Conservation (phyloP, 2,329 filamentous ascomycete species). For the Periconia sp. region DNA sequence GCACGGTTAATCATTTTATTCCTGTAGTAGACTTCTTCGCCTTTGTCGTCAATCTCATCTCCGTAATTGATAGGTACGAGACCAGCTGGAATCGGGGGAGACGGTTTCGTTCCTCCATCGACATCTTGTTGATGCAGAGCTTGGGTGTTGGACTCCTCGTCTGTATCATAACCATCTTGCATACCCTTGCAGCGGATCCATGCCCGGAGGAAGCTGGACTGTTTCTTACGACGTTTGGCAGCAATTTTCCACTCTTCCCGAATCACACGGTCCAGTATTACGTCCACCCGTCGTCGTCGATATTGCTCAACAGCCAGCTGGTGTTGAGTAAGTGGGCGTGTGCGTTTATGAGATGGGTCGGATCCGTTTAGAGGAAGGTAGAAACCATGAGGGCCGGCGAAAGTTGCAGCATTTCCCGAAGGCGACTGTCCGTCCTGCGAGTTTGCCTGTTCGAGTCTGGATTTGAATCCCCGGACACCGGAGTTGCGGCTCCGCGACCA, state of each 20-base stretch:
- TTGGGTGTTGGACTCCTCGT: slow-evolving; percentile 37
- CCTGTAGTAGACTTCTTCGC: slow-evolving; percentile 71
- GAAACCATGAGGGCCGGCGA: slow-evolving; percentile 56
- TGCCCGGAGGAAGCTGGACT: slow-evolving; percentile 68
- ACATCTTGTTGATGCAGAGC: slow-evolving; percentile 42
- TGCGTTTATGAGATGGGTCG: slow-evolving; percentile 53
- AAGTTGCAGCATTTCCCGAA: slow-evolving; percentile 32
- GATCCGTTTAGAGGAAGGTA: slow-evolving; percentile 56
- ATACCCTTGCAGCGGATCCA: slow-evolving; percentile 62
- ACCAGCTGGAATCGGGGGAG: slow-evolving; percentile 50
- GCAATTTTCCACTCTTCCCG: slow-evolving; percentile 66
- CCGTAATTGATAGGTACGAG: slow-evolving; percentile 59
- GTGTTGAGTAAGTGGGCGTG: slow-evolving; percentile 76
- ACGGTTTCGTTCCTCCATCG: slow-evolving; percentile 30
- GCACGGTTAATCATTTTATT: slow-evolving; percentile 66
- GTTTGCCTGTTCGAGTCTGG: slow-evolving; percentile 33
- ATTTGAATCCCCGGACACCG: slow-evolving; percentile 35
- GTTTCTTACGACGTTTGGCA: slow-evolving; percentile 62
- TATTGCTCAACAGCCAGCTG: slow-evolving; percentile 81
- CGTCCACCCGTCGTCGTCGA: slow-evolving; percentile 76
- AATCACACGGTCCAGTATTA: slow-evolving; percentile 75
- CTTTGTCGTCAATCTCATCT: slow-evolving; percentile 70
- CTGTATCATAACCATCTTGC: slow-evolving; percentile 50
- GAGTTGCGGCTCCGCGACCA: slow-evolving; percentile 46
- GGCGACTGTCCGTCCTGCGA: slow-evolving; percentile 39